These are phyloP conservation scores for Ophiosphaerella herpotricha DNA, from an alignment of 2,329 filamentous ascomycete species.

Conservation along the genomic window DNA sequence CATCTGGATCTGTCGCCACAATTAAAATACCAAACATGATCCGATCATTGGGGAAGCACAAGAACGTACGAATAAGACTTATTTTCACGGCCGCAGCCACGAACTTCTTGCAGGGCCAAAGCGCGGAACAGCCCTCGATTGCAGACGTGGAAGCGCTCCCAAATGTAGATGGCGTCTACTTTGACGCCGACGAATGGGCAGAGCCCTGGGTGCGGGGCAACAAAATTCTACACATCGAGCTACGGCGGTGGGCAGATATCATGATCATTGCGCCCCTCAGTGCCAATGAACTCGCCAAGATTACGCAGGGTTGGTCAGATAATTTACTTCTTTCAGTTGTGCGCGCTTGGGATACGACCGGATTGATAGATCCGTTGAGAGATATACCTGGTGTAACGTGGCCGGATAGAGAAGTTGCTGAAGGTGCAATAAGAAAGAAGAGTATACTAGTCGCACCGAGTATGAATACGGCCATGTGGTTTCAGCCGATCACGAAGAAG, in stretches of 20 bases:
- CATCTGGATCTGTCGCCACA: slow-evolving; percentile 78
- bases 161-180: slow-evolving; percentile 80
- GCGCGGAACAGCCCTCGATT: slow-evolving; percentile 74
- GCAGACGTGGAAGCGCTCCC: slow-evolving; percentile 62
- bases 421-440: slow-evolving; percentile 47
- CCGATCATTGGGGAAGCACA: slow-evolving; percentile 58
- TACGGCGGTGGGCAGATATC: slow-evolving; percentile 80
- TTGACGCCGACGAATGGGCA: slow-evolving; percentile 85
- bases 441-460: slow-evolving; percentile 76
- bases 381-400: slow-evolving; percentile 30
- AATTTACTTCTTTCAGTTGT: slow-evolving; percentile 74
- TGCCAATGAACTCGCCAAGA: slow-evolving; percentile 85
- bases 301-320: slow-evolving; percentile 77
- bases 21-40: slow-evolving; percentile 69
- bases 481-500: slow-evolving; percentile 76
- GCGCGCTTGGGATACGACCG: slow-evolving; percentile 80
- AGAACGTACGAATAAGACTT: slow-evolving; percentile 77
- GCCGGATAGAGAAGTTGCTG: slow-evolving; percentile 16
- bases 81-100: slow-evolving; percentile 75
- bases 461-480: slow-evolving; percentile 93
- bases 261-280: slow-evolving; percentile 80
- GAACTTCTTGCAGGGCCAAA: slow-evolving; percentile 77
- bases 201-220: slow-evolving; percentile 76
- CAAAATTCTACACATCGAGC: slow-evolving; percentile 88
- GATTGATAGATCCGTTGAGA: slow-evolving; percentile 37